Evolutionary conservation across 2,329 filamentous ascomycete species (phyloP).

Genomic region (Penicillium brasilianum): DNA sequence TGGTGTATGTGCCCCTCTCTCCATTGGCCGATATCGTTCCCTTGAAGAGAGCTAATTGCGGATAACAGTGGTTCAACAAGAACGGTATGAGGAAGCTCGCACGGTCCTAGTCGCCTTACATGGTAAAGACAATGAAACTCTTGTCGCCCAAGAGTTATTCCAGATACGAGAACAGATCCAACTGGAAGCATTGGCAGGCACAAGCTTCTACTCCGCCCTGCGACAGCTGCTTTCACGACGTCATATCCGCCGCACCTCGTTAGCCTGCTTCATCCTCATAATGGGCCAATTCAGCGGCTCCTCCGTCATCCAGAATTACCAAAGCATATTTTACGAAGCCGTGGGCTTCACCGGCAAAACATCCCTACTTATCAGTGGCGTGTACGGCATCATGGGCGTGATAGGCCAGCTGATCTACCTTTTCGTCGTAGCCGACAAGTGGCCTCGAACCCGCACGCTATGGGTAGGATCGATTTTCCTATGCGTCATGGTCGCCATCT

Average conservation of each 20-base stretch:
- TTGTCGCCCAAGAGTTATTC: slow-evolving; percentile 16
- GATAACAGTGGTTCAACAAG: background rate
- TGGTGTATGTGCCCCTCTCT: slow-evolving; percentile 18
- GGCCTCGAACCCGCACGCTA: slow-evolving; percentile 41
- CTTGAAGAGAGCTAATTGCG: background rate
- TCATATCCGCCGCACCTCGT: slow-evolving; percentile 38
- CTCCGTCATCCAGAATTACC: slow-evolving; percentile 46
- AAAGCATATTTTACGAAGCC: slow-evolving; percentile 42
- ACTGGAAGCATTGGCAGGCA: slow-evolving; percentile 13
- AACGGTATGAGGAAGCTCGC: background rate
- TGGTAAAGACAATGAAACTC: background rate
- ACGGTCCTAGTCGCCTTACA: background rate
- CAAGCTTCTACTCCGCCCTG: slow-evolving; percentile 13
- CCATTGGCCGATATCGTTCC: background rate
- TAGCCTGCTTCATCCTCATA: slow-evolving; percentile 41
- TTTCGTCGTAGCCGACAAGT: slow-evolving; percentile 39
- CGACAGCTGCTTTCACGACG: slow-evolving; percentile 20
- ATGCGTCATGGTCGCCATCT: slow-evolving; percentile 33
- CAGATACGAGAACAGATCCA: slow-evolving; percentile 23
- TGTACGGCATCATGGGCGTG: slow-evolving; percentile 48
- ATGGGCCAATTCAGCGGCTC: slow-evolving; percentile 45
- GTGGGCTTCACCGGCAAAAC: slow-evolving; percentile 42
- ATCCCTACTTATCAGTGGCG: slow-evolving; percentile 40
- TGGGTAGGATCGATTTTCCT: slow-evolving; percentile 38
- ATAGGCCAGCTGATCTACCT: slow-evolving; percentile 43